A percentile compares a stretch with the other conserved stretches of the same genome.
phyloP scores from a whole-genome alignment of 1,284 basidiomycete species.

The Apiotrichum domesticum region DNA sequence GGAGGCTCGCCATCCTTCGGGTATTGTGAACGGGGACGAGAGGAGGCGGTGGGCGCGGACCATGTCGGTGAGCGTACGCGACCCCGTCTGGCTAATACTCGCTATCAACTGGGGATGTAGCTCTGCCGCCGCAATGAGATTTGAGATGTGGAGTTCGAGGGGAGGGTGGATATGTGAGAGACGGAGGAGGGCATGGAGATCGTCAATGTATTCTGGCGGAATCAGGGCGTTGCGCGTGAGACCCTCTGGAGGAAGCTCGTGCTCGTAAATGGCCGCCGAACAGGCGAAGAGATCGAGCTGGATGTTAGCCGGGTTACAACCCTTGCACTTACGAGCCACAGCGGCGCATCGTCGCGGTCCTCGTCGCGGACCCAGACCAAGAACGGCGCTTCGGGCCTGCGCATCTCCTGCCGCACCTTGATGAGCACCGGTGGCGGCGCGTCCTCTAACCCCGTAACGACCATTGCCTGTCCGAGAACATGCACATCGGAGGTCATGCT shows the following conservation, averaged over 20 bases:
- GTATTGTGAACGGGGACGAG: constrained; percentile 22
- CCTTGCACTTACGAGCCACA: constrained; percentile 30
- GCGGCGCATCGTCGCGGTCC: constrained; percentile 17
- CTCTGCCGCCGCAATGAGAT: constrained; percentile 34
- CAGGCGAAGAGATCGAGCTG: constrained; percentile 36
- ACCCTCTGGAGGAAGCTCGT: constrained; percentile 13
- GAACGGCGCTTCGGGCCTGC: constrained; percentile 11
- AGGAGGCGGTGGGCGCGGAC: constrained; percentile 34
- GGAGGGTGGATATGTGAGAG: constrained; percentile 40
- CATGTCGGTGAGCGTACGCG: constrained; percentile 20
- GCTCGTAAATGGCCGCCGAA: constrained; percentile 12
- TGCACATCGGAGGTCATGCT: constrained; percentile 2
- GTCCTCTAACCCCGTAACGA: constrained; percentile 33
- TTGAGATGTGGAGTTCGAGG: constrained; percentile 33
- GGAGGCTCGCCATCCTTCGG: constrained; percentile 18
- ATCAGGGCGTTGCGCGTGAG: constrained; percentile 14
- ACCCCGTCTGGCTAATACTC: constrained; percentile 25
- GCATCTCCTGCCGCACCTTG: constrained; percentile 17
- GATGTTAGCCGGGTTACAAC: background rate
- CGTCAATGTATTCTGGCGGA: constrained; percentile 23
- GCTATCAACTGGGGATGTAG: constrained; percentile 30
- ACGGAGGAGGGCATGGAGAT: constrained; percentile 27
- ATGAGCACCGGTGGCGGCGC: constrained; percentile 24
- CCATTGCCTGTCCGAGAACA: constrained; percentile 16
- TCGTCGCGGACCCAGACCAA: constrained; percentile 38